phyloP scores from a whole-genome alignment of 2,329 filamentous ascomycete genomes.

The Aureobasidium musti region DNA sequence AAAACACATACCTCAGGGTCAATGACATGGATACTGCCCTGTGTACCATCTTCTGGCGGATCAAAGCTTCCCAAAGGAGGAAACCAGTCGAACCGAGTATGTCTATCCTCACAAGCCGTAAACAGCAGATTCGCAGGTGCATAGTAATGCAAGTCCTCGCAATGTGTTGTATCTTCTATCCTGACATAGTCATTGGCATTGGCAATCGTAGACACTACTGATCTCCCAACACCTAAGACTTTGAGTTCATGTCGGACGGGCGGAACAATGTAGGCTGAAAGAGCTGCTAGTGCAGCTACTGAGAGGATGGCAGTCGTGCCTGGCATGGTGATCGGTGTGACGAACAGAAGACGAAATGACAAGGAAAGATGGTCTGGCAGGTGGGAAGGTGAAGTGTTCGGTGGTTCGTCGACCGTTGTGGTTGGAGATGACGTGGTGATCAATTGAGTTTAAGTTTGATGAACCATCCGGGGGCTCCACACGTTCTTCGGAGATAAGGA shows the following conservation, averaged over 20 bases:
- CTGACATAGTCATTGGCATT: conserved; percentile 37
- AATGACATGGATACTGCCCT: conserved; percentile 56
- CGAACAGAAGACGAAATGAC: background rate
- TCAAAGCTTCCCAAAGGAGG: conserved; percentile 51
- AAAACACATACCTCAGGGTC: conserved; percentile 52
- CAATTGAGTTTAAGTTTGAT: conserved; percentile 1
- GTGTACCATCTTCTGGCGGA: conserved; percentile 44
- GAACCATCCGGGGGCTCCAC: conserved; percentile 6
- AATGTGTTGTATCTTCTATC: conserved; percentile 54
- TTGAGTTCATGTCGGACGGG: conserved; percentile 3
- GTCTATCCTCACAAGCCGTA: conserved; percentile 57
- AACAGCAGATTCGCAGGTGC: conserved; percentile 53
- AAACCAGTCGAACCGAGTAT: conserved; percentile 55
- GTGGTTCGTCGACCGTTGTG: background rate
- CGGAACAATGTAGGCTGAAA: background rate
- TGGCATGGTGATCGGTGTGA: background rate
- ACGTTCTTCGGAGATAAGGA: background rate
- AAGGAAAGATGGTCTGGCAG: background rate
- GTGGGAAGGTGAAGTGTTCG: background rate
- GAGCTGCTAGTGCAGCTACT: conserved; percentile 6
- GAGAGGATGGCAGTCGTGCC: background rate
- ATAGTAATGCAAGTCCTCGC: conserved; percentile 63
- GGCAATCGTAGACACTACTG: background rate
- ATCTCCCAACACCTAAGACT: conserved; percentile 6
- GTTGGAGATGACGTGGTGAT: background rate